Base-by-base conservation (phyloP, 768 basidiomycete genomes). In the Amanita polypyramis region DNA sequence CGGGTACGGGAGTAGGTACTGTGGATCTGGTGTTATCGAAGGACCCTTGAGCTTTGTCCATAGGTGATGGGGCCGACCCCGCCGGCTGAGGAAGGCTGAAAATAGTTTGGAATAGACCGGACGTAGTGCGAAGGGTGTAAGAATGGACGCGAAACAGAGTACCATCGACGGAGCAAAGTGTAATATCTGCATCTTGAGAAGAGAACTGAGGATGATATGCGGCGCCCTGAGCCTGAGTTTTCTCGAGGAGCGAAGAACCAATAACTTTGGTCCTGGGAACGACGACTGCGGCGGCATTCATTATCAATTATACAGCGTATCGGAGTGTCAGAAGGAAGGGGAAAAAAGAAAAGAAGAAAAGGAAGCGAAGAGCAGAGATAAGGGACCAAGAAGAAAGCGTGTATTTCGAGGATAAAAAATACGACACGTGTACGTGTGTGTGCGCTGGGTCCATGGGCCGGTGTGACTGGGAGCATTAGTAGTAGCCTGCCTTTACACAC, bases 81-180 rank as follows among this genome's bases (percentile, higher is more conserved):
- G 10, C 23, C 5, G 65, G 64, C 50, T 75, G 66, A 2, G 77
- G 76, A 6, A 78, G 66, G 4, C 71, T 64, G 54, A 76, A 74
- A 48, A 78, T 67, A 4, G 70, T 63, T 25, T 69, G 64, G 56
- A 74, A 75, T 63, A 76, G 70, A 20, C 72, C 70, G 0, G 76
- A 77, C 0, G 77, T 72, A n/a, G 65, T 66, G 51, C 70, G 72
- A 34, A 78, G 65, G 1, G 73, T 74, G 59, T 65, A 69, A 0
- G 69, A 67, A 47, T 74, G 74, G 15, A 76, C 63, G 25, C 66
- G 65, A 55, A 76, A 78, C 48, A 58, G 58, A 17, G 67, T 68
- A 2, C 63, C 58, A 10, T 70, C 65, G 27, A 72, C 37, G 8
- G 60, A 58, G 10, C 39, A 29, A 0, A 61, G 54, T 2, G 51